Evolutionary conservation across 2,329 filamentous ascomycete genomes (phyloP).

Genomic region (Calonectria multiphialidica): DNA sequence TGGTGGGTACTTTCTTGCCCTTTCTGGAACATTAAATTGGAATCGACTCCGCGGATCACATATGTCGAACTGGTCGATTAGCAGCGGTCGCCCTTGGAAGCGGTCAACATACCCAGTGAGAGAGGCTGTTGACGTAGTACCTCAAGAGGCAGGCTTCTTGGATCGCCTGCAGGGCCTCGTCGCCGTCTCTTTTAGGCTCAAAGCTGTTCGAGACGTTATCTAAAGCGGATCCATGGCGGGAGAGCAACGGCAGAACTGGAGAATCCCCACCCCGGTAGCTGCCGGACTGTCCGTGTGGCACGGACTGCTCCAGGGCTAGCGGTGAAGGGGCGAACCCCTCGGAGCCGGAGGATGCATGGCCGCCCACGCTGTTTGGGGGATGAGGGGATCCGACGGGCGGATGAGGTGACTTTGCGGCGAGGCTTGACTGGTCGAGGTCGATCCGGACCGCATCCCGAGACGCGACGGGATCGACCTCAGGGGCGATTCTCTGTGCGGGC

Average conservation of each 20-base stretch:
- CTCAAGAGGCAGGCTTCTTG: conserved; percentile 37
- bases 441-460: not conserved
- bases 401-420: not conserved
- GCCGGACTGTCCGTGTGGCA: not conserved
- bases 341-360: not conserved
- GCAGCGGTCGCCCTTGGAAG: rapidly evolving
- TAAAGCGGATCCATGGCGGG: conserved; percentile 28
- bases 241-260: not conserved
- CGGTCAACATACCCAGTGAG: conserved; percentile 27
- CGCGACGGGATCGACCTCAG: not conserved
- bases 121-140: conserved; percentile 34
- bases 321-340: conserved; percentile 4
- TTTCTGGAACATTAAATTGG: conserved; percentile 30
- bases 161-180: not conserved
- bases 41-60: conserved; percentile 28
- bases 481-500: conserved; percentile 15
- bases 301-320: not conserved
- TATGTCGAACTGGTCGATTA: conserved; percentile 27
- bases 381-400: not conserved
- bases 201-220: conserved; percentile 9
- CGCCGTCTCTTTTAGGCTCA: conserved; percentile 5
- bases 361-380: not conserved
- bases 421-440: not conserved
- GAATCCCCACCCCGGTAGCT: not conserved
- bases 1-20: conserved; percentile 30